Evolutionary conservation across 176 grass and related monocot genomes (phyloP), one percentile per base, ranked within the genome.

Genomic region (Ananas comosus): DNA sequence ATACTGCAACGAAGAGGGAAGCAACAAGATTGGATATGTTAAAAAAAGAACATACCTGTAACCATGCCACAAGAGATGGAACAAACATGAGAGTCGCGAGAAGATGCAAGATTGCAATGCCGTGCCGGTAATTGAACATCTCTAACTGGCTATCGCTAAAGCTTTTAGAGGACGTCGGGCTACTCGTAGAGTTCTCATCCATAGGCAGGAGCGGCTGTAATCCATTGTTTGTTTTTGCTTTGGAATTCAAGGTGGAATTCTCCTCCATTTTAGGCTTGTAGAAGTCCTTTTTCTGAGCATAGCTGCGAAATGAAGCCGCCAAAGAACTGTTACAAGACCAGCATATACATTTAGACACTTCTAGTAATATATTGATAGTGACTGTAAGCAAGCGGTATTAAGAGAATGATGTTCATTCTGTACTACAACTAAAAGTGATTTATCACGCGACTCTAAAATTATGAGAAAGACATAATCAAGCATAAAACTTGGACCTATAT

Each of bases 101-200:
- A 85, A 93, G 76, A 83, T 99, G 94, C 75, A 93, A 85, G 27
- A 90, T 90, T 73, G 93, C 67, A 12, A 93, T 73, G 13, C 89
- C 86, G 85, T 88, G 89, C 28, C 69, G 65, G 72, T 82, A 88
- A 71, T 99, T 86, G 50, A 93, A 99, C 50, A 74, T 67, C 79
- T 99, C 94, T 67, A 99, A 65, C 67, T 99, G 94, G 75, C 77
- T 85, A 64, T 92, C 89, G n/a, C 81, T 84, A 79, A 93, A 99
- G 72, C 86, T 90, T 89, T 93, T 99, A 54, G 77, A 14, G 28
- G 84, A 65, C 68, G 70, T 85, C 9, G 83, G 86, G 72, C 84
- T 99, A 74, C 54, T 74, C 65, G 82, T 69, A 33, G 29, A 70
- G 67, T 29, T 80, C 70, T 88, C 89, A 70, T 88, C 94, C 67